Evolutionary conservation across 352 stramenopile species (phyloP), one percentile per base, ranked within the genome.

Genomic region (Pythium grandisporangium): DNA sequence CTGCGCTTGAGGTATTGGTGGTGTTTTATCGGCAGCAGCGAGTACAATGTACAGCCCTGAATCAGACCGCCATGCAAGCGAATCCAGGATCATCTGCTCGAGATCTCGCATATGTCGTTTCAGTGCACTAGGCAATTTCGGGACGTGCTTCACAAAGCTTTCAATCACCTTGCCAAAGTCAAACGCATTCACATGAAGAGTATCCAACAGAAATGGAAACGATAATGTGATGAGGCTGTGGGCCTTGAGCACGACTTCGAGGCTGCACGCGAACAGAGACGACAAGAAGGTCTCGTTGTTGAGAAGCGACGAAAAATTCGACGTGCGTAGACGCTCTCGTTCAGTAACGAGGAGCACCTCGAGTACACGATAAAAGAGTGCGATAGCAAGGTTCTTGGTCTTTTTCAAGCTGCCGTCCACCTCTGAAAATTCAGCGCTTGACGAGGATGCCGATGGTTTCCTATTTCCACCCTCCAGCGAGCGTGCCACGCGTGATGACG

Each of bases 111-210:
- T 88, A 59, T 92, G 78, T 26, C 81, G 67, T 51, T 92, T 92
- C 30, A 94, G 65, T 6, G 65, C 68, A 13, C 56, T 63, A n/a
- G 81, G 81, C 10, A 94, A 52, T 13, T 62, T 66, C 16, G 80
- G 76, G 10, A 68, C 71, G 37, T 89, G 80, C 55, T 89, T 89
- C 24, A 92, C 78, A 34, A 94, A 92, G 45, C 75, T 92, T 51
- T 91, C 81, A 25, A 89, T 80, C 11, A 86, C 83, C 14, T 85
- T 90, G 11, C 78, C 78, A 44, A 94, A 91, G 49, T 94, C 78
- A 45, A 94, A 92, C 12, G 73, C 77, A 42, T 83, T 84, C 24
- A 94, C 79, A 17, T 69, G 63, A 32, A 88, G 53, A 13, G 70
- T 77, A 5, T 82, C 70, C 16, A 92, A 58, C 37, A 94, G 37